Conservation (phyloP, 1,284 basidiomycete species). For the Cryptococcus sp. region DNA sequence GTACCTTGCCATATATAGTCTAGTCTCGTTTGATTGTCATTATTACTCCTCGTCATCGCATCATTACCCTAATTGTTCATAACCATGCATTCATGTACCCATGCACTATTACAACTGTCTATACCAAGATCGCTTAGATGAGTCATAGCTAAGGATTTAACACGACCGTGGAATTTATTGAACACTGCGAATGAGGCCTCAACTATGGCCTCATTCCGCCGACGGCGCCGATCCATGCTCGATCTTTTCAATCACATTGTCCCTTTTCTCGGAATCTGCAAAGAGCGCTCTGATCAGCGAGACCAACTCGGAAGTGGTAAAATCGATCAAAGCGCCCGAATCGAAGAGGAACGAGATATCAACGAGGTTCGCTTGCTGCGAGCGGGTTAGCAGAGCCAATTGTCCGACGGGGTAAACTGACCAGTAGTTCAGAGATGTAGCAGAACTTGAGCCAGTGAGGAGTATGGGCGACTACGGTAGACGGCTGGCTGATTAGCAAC, state of each 20-base stretch:
- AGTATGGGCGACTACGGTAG: slow-evolving; percentile 55
- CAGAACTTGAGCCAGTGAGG: slow-evolving; percentile 93
- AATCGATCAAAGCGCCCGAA: slow-evolving; percentile 85
- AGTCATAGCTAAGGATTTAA: no score
- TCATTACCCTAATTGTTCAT: not conserved
- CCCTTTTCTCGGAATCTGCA: slow-evolving; percentile 77
- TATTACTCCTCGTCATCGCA: no score
- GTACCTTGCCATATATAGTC: not conserved
- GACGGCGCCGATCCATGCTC: slow-evolving; percentile 12
- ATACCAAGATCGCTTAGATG: no score
- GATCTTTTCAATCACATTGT: slow-evolving; percentile 31
- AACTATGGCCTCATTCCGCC: not conserved
- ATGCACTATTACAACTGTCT: no score
- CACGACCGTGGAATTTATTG: no score
- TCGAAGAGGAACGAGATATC: slow-evolving; percentile 93
- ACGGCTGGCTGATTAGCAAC: slow-evolving; percentile 11
- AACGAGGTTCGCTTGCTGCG: slow-evolving; percentile 65
- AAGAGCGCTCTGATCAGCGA: slow-evolving; percentile 81
- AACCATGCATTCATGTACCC: not conserved
- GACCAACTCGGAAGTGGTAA: slow-evolving; percentile 75
- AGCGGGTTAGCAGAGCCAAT: not conserved
- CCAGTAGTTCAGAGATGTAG: slow-evolving; percentile 83
- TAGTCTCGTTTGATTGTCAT: not conserved
- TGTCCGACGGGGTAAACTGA: slow-evolving; percentile 47
- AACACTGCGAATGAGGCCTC: not conserved